Evolutionary conservation across 2,329 filamentous ascomycete genomes (phyloP).

Genomic region (Corinectria fuckeliana): DNA sequence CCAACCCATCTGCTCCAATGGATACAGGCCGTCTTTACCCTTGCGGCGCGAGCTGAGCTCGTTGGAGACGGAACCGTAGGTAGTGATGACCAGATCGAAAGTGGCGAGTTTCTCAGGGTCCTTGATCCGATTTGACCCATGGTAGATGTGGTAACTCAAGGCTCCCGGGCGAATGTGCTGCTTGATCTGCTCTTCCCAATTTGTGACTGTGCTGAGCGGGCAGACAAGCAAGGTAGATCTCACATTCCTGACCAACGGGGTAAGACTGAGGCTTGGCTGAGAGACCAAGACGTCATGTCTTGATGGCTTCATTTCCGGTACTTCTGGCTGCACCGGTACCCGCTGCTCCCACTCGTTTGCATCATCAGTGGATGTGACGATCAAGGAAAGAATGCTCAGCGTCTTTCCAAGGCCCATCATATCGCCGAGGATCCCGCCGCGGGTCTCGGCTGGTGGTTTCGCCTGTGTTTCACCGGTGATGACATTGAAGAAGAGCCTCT

Average conservation of each 20-base stretch:
- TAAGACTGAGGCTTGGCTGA: constrained; percentile 55
- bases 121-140: constrained; percentile 78
- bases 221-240: constrained; percentile 86
- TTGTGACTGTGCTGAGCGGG: constrained; percentile 87
- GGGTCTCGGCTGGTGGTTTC: constrained; percentile 67
- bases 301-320: constrained; percentile 48
- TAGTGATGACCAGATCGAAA: constrained; percentile 88
- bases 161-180: constrained; percentile 72
- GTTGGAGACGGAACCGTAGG: constrained; percentile 85
- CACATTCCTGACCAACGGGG: constrained; percentile 67
- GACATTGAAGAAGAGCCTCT: constrained; percentile 77
- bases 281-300: constrained; percentile 39
- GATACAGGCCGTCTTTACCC: constrained; percentile 64
- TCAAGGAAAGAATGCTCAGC: constrained; percentile 81
- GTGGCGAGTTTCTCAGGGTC: constrained; percentile 71
- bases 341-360: constrained; percentile 67
- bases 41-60: constrained; percentile 73
- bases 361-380: constrained; percentile 69
- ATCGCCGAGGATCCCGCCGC: constrained; percentile 79
- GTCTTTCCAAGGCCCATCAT: constrained; percentile 93
- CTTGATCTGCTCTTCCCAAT: constrained; percentile 93
- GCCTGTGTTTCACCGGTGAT: constrained; percentile 75
- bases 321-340: constrained; percentile 57
- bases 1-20: constrained; percentile 83
- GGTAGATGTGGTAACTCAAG: constrained; percentile 82